Evolutionary conservation across 768 basidiomycete genomes (phyloP).

Genomic region (Coprinopsis marcescibilis): DNA sequence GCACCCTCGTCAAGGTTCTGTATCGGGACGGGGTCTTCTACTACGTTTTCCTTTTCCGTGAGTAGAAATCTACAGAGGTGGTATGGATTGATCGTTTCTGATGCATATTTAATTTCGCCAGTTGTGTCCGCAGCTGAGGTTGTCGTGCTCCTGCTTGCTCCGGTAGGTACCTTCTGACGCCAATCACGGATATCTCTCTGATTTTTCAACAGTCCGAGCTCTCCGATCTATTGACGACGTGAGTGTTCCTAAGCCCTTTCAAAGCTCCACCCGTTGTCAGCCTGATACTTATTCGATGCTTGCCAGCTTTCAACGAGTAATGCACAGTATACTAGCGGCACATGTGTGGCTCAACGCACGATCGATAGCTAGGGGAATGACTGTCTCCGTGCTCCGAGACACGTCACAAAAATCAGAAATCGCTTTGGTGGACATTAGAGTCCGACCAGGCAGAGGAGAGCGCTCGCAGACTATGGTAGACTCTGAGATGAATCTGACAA

Average conservation of each 20-base stretch:
- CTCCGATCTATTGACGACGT: constrained; percentile 18
- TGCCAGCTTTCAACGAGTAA: no score
- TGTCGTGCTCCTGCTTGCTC: constrained; percentile 13
- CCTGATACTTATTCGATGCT: no score
- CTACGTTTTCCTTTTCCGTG: constrained; percentile 21
- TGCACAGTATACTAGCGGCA: no score
- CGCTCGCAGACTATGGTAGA: no score
- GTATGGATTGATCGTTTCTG: neutral
- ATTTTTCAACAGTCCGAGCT: constrained; percentile 8
- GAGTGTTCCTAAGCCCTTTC: neutral
- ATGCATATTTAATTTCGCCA: neutral
- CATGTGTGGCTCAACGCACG: no score
- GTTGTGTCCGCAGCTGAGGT: constrained; percentile 16
- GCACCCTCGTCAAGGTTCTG: constrained; percentile 15
- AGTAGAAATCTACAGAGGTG: constrained; percentile 1
- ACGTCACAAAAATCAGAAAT: no score
- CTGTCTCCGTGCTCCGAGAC: no score
- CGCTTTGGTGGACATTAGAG: no score
- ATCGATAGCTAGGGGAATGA: no score
- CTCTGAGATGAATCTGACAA: no score
- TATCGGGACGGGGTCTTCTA: constrained; percentile 22
- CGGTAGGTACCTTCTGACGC: constrained; percentile 9
- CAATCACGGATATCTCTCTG: neutral
- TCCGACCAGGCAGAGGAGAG: no score
- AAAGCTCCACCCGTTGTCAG: no score